These are phyloP conservation scores for Xylogone sp. DNA, from an alignment of 2,329 filamentous ascomycete species.

Conservation along the genomic window DNA sequence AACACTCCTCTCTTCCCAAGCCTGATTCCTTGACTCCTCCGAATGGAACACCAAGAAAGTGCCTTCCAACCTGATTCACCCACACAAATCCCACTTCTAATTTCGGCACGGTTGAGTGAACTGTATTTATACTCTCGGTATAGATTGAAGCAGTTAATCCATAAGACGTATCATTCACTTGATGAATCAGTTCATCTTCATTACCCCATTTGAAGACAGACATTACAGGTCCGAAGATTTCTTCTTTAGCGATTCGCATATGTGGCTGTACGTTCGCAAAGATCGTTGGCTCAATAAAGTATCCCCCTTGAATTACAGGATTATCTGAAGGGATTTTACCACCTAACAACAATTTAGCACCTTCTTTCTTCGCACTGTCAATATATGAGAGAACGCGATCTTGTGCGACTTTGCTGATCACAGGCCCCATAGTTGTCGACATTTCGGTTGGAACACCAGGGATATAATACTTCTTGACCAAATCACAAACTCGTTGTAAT, in stretches of 20 bases:
- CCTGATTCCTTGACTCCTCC: conserved; percentile 54
- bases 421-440: conserved; percentile 66
- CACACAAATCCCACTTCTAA: neutral
- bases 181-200: conserved; percentile 50
- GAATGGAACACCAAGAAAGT: conserved; percentile 38
- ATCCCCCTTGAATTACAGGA: conserved; percentile 51
- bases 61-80: conserved; percentile 26
- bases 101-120: neutral
- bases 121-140: conserved; percentile 39
- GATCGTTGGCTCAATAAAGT: conserved; percentile 53
- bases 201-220: conserved; percentile 46
- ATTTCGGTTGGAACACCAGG: conserved; percentile 66
- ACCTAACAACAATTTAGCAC: conserved; percentile 58
- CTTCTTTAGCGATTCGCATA: conserved; percentile 41
- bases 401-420: conserved; percentile 64
- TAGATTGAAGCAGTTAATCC: conserved; percentile 49
- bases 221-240: conserved; percentile 51
- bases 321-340: conserved; percentile 49
- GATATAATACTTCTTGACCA: conserved; percentile 51
- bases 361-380: conserved; percentile 61
- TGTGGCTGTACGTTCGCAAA: conserved; percentile 44
- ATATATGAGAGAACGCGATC: conserved; percentile 66
- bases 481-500: conserved; percentile 52
- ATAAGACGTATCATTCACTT: conserved; percentile 48
- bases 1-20: conserved; percentile 42